phyloP scores from a whole-genome alignment of 2,329 filamentous ascomycete species.

The Ophiocordyceps unilateralis region DNA sequence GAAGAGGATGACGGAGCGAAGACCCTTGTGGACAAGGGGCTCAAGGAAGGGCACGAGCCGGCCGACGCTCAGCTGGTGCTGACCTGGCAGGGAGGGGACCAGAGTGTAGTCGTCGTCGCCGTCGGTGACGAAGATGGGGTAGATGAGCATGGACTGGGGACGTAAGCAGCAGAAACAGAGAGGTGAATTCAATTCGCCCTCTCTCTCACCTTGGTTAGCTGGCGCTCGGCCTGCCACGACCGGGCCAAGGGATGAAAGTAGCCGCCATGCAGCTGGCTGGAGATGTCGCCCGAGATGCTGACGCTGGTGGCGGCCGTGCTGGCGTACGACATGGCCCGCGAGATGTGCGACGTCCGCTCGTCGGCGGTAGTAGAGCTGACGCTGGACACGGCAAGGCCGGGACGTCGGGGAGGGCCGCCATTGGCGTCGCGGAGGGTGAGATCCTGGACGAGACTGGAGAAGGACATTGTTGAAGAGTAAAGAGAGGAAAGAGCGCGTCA shows the following conservation, averaged over 20 bases:
- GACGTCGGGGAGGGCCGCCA: constrained; percentile 23
- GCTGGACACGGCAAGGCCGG: constrained; percentile 20
- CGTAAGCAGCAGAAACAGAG: not conserved
- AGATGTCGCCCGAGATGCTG: constrained; percentile 58
- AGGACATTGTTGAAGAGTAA: constrained; percentile 32
- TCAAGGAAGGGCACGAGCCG: constrained; percentile 70
- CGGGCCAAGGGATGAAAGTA: constrained; percentile 67
- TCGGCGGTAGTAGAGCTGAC: constrained; percentile 31
- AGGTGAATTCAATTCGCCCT: not conserved
- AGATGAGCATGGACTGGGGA: constrained; percentile 86
- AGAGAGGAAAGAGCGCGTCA: not conserved
- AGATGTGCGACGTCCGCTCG: constrained; percentile 43
- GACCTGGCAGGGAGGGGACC: constrained; percentile 81
- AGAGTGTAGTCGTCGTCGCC: constrained; percentile 79
- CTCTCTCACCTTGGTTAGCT: constrained; percentile 57
- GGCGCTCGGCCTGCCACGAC: constrained; percentile 69
- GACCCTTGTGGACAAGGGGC: constrained; percentile 74
- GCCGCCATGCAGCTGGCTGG: constrained; percentile 67
- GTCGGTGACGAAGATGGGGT: constrained; percentile 92
- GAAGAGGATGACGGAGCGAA: constrained; percentile 87
- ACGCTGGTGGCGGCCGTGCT: constrained; percentile 52
- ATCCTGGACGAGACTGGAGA: constrained; percentile 51
- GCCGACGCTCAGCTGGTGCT: constrained; percentile 77
- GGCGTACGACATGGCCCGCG: constrained; percentile 46
- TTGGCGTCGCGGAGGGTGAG: constrained; percentile 39